phyloP scores from a whole-genome alignment of 2,329 filamentous ascomycete genomes.

The Emergomyces orientalis region DNA sequence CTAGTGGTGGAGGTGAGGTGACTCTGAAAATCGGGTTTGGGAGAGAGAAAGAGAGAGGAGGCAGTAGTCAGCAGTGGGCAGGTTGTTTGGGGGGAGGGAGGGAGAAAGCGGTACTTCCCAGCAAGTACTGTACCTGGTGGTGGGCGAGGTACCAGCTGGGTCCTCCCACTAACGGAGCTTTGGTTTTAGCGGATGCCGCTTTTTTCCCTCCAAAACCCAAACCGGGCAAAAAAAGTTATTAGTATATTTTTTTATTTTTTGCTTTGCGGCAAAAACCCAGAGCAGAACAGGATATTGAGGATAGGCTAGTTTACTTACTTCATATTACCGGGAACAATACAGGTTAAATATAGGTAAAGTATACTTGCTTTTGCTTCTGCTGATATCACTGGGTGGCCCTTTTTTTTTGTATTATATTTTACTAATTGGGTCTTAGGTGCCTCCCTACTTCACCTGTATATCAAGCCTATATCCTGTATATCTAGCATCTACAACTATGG shows the following conservation, averaged over 20 bases:
- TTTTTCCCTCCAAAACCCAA: not conserved
- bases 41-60: not conserved
- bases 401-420: not conserved
- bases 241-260: too few species aligned
- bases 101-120: not conserved
- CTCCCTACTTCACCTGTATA: too few species aligned
- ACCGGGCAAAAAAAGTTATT: too few species aligned
- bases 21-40: not conserved
- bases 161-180: not conserved
- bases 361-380: not conserved
- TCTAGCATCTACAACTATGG: conserved; percentile 26
- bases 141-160: not conserved
- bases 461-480: not conserved
- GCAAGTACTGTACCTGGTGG: not conserved
- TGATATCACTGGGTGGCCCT: not conserved
- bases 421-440: not conserved
- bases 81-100: too few species aligned
- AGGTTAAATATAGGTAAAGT: too few species aligned
- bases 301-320: too few species aligned
- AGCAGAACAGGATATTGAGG: not conserved
- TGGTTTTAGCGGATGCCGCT: conserved; percentile 8
- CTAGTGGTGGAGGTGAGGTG: not conserved
- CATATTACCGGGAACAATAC: not conserved
- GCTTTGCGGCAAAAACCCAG: not conserved
- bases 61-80: conserved; percentile 1